phyloP scores from a whole-genome alignment of 2,329 filamentous ascomycete species.

The Claviceps digitariae region DNA sequence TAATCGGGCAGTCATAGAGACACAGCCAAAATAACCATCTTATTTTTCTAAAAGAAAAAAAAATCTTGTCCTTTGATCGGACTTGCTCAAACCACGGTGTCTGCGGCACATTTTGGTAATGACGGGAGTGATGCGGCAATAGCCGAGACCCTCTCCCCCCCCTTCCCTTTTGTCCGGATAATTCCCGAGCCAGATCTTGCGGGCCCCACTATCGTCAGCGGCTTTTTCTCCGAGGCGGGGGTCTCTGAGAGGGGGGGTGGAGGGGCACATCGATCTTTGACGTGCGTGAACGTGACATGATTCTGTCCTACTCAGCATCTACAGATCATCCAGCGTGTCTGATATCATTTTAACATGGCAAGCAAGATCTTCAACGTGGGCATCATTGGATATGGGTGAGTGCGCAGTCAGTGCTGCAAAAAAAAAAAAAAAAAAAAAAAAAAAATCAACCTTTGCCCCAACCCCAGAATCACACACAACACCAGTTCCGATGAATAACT shows the following conservation, averaged over 20 bases:
- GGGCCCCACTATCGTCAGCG: background rate
- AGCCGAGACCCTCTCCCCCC: too few species aligned
- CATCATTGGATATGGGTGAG: constrained; percentile 38
- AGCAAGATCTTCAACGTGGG: constrained; percentile 34
- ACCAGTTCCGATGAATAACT: too few species aligned
- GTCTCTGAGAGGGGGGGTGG: background rate
- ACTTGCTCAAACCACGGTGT: too few species aligned
- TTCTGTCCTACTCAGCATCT: too few species aligned
- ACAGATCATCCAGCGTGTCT: background rate
- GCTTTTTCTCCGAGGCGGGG: too few species aligned
- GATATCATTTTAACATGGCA: constrained; percentile 12
- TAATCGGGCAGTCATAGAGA: too few species aligned
- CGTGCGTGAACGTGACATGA: background rate
- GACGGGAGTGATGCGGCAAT: background rate
- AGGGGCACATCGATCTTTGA: too few species aligned
- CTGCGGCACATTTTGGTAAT: too few species aligned
- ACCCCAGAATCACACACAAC: too few species aligned
- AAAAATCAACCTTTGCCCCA: background rate
- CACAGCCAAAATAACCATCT: too few species aligned
- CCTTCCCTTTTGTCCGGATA: background rate
- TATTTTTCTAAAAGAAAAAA: too few species aligned
- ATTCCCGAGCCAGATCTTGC: background rate
- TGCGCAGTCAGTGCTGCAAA: background rate
- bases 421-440: background rate
- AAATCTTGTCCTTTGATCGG: too few species aligned